phyloP scores from a whole-genome alignment of 257 asterid genomes.

The Paraleonurus japonicus region DNA sequence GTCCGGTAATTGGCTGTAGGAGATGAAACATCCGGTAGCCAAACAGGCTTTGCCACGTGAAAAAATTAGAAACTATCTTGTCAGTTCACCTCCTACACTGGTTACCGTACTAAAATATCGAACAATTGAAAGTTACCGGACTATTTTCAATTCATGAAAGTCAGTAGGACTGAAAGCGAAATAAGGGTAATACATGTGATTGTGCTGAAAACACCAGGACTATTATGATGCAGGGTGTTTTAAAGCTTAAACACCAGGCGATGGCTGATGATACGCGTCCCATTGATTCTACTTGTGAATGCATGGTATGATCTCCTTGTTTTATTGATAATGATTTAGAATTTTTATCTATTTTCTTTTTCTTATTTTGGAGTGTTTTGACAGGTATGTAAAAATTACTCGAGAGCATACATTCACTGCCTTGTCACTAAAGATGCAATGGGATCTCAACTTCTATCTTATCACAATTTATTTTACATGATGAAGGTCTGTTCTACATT shows the following conservation, averaged over 20 bases:
- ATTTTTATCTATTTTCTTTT: neutral
- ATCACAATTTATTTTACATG: slow-evolving; percentile 90
- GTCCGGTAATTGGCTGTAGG: too few species aligned
- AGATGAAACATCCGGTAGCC: too few species aligned
- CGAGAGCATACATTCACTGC: slow-evolving; percentile 92
- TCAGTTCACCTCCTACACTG: too few species aligned
- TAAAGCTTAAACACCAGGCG: slow-evolving; percentile 77
- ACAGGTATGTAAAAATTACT: slow-evolving; percentile 86
- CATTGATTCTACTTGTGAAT: slow-evolving; percentile 69
- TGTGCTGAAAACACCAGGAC: neutral
- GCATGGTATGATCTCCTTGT: slow-evolving; percentile 63
- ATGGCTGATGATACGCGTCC: slow-evolving; percentile 88
- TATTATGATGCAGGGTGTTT: slow-evolving; percentile 68
- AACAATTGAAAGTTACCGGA: too few species aligned
- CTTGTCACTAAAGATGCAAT: slow-evolving; percentile 96
- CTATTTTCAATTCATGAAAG: too few species aligned
- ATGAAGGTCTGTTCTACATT: slow-evolving; percentile 52
- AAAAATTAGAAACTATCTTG: too few species aligned
- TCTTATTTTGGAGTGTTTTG: slow-evolving; percentile 13
- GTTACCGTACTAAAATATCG: too few species aligned
- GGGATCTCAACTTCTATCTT: slow-evolving; percentile 96
- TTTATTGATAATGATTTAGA: neutral
- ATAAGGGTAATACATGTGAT: too few species aligned
- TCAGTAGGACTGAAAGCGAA: too few species aligned
- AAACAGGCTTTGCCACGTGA: too few species aligned